A percentile compares a stretch with the other conserved stretches of the same genome.
These are phyloP conservation scores for Albifimbria verrucaria DNA, from an alignment of 2,329 filamentous ascomycete species.

Conservation along the genomic window DNA sequence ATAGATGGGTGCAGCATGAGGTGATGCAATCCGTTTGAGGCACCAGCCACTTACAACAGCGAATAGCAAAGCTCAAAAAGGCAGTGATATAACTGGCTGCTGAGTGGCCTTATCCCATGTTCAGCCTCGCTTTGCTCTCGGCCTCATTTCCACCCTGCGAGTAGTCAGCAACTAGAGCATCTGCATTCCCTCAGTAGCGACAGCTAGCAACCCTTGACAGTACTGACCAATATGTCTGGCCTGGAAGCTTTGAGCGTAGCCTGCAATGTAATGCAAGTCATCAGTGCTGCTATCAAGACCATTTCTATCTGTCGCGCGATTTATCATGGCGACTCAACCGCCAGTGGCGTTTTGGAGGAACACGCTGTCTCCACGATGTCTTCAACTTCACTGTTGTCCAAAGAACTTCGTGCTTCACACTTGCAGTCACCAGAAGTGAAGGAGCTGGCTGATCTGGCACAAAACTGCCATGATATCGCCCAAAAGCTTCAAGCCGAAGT, in stretches of 20 bases:
- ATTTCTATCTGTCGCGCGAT: background rate
- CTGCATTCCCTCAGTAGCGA: background rate
- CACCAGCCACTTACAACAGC: too few species aligned
- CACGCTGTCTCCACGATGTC: background rate
- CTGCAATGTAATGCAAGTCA: constrained; percentile 11
- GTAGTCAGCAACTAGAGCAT: background rate
- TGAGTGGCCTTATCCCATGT: background rate
- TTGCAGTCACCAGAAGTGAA: background rate
- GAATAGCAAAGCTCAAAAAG: background rate
- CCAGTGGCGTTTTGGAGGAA: background rate
- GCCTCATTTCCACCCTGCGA: background rate
- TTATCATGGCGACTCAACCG: constrained; percentile 4
- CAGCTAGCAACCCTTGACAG: background rate
- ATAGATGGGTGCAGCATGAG: too few species aligned
- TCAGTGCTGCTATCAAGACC: constrained; percentile 2
- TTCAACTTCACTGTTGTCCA: background rate
- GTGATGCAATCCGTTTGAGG: too few species aligned
- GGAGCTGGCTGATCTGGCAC: constrained; percentile 4
- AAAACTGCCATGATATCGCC: background rate
- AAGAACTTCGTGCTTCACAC: background rate
- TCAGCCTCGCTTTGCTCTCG: background rate
- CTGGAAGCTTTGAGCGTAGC: constrained; percentile 2
- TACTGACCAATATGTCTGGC: background rate
- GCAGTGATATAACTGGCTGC: background rate
- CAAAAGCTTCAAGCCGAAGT: constrained; percentile 3